phyloP scores from a whole-genome alignment of 1,139 yeast genomes.

The Kodamaea alishanica region DNA sequence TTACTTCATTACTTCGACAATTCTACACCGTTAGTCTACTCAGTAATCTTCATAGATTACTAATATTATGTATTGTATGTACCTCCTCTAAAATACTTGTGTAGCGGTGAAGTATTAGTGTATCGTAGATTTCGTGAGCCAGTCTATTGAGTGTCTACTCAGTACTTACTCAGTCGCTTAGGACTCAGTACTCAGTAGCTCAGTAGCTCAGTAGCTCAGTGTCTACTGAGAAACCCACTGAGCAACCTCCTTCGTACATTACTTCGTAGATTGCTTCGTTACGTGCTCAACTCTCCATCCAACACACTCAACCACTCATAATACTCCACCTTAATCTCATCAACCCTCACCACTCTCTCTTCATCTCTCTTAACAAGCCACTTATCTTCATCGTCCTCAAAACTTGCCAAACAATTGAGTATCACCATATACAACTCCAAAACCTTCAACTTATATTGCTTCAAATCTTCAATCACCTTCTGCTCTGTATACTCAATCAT shows the following conservation, averaged over 20 bases:
- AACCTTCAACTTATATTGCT: slow-evolving; percentile 36
- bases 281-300: slow-evolving; percentile 25
- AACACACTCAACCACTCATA: slow-evolving; percentile 34
- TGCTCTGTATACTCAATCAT: slow-evolving; percentile 10
- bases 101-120: too few relatives aligned
- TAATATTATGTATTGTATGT: too few relatives aligned
- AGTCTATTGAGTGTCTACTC: slow-evolving; percentile 5
- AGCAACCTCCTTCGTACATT: too few relatives aligned
- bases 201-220: too few relatives aligned
- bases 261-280: too few relatives aligned
- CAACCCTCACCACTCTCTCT: slow-evolving; percentile 26
- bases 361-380: slow-evolving; percentile 46
- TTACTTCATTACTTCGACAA: too few relatives aligned
- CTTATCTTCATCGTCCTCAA: slow-evolving; percentile 45
- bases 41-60: too few relatives aligned
- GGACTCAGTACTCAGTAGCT: too few relatives aligned
- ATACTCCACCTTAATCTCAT: slow-evolving; percentile 32
- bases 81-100: too few relatives aligned
- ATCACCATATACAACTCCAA: slow-evolving; percentile 46
- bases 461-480: slow-evolving; percentile 26
- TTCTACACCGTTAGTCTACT: too few relatives aligned
- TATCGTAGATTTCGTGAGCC: neutral
- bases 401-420: slow-evolving; percentile 46
- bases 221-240: too few relatives aligned
- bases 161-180: too few relatives aligned